Conservation (phyloP, 192 early-diverging fungal species). For the Backusella psychrophila region DNA sequence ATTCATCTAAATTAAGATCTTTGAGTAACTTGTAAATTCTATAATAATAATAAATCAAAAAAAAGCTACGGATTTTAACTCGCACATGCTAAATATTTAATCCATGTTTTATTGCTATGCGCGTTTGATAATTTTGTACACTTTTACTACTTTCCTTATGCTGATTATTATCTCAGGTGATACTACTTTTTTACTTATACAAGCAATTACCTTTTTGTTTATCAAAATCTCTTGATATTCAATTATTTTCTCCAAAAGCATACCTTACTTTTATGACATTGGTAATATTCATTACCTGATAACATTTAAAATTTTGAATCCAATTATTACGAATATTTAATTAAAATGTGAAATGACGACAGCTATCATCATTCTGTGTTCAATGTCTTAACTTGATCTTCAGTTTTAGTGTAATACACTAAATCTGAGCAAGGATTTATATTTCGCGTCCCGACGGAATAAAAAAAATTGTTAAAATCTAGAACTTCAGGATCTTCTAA, state of each 20-base stretch:
- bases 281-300: neutral
- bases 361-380: neutral
- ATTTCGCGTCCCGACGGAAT: neutral
- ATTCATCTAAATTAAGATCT: neutral
- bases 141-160: conserved; percentile 2
- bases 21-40: neutral
- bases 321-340: neutral
- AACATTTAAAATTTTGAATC: neutral
- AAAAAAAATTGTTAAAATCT: neutral
- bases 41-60: neutral
- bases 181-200: neutral
- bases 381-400: neutral
- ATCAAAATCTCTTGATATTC: neutral
- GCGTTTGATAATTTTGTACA: neutral
- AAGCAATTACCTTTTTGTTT: neutral
- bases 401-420: conserved; percentile 1
- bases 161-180: conserved; percentile 2
- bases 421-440: neutral
- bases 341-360: neutral
- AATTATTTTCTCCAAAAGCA: neutral
- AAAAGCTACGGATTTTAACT: neutral
- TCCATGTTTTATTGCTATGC: neutral
- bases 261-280: neutral
- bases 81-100: conserved; percentile 5
- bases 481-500: neutral